Base-by-base conservation (phyloP, 495 filamentous ascomycete genomes). In the Trichodelitschia bisporula region DNA sequence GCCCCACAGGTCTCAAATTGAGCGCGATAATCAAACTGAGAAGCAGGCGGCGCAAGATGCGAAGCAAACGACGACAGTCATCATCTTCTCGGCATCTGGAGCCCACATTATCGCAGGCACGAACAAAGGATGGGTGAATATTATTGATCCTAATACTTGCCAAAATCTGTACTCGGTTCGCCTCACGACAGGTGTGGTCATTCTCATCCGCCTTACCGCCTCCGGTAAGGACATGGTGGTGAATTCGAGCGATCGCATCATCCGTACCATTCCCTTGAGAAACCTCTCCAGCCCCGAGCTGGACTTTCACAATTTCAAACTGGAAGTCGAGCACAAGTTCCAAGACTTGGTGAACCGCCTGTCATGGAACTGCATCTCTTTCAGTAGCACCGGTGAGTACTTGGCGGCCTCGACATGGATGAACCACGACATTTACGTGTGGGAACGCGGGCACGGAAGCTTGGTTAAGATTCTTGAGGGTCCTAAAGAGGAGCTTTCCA, bases 401-500 rank as follows among this genome's bases (percentile, higher is more conserved):
- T 74, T 95, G 24, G 75, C 77, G 5, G 89, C 89, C 12, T 82
- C 76, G 15, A 92, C 86, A 1, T 89, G 73, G 48, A 92, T 91
- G 59, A 95, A 93, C 46, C 78, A 91, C 33, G 84, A 95, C 45
- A 75, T 99, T 36, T 95, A 95, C 50, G 78, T 99, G 27, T 99
- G 86, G 86, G 86, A 99, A 53, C 68, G 86, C 29, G 72, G 69
- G 30, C 72, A 80, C 44, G 86, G 84, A n/a, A 84, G 76, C 38
- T 54, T 99, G 13, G 82, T 90, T 28, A 84, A 89, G 50, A 95
- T 99, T 54, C 58, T 95, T 12, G 86, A 99, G 46, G 82, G 82
- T 0, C 77, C 84, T 5, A 80, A 80, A 36, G 86, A 99, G 50
- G 86, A 99, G 46, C 65, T 91, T 19, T 82, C 80, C 14, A 71